A percentile compares a stretch with the other conserved stretches of the same genome.
Conservation (phyloP, 169 alveolate genomes). For the Blepharisma undulans region DNA sequence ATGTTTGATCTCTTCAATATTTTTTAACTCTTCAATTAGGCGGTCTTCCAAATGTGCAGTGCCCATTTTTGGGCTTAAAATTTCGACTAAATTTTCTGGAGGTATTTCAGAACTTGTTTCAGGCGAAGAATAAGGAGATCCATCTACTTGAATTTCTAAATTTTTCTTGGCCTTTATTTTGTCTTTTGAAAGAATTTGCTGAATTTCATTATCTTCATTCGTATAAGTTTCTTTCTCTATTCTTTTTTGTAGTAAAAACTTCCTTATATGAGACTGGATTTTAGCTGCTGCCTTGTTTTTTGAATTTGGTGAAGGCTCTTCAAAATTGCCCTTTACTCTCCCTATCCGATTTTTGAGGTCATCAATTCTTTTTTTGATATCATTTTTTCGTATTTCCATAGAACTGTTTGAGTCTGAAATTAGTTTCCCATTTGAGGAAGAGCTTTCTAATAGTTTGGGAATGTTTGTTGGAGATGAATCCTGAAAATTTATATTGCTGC, state of each 20-base stretch:
- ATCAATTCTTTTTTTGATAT: neutral
- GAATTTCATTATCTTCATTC: conserved; percentile 8
- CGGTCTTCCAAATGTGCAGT: neutral
- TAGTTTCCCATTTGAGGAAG: neutral
- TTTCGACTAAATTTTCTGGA: neutral
- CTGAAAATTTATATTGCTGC: neutral
- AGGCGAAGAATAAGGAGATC: neutral
- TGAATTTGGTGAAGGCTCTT: neutral
- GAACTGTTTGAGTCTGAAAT: neutral
- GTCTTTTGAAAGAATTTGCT: neutral
- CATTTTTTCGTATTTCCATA: neutral
- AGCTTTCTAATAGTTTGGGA: neutral
- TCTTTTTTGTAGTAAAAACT: conserved; percentile 1
- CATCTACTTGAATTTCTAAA: neutral
- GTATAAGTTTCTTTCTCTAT: neutral
- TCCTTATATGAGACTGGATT: conserved; percentile 30
- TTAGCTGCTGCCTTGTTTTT: conserved; percentile 2
- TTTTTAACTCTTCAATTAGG: neutral
- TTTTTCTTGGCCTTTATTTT: neutral
- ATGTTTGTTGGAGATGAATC: neutral
- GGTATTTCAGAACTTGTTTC: neutral
- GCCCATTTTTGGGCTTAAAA: neutral
- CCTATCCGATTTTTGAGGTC: neutral
- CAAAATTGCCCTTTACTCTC: neutral
- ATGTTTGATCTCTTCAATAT: neutral